Evolutionary conservation across 2,329 filamentous ascomycete genomes (phyloP).

Genomic region (Zasmidium cellare): DNA sequence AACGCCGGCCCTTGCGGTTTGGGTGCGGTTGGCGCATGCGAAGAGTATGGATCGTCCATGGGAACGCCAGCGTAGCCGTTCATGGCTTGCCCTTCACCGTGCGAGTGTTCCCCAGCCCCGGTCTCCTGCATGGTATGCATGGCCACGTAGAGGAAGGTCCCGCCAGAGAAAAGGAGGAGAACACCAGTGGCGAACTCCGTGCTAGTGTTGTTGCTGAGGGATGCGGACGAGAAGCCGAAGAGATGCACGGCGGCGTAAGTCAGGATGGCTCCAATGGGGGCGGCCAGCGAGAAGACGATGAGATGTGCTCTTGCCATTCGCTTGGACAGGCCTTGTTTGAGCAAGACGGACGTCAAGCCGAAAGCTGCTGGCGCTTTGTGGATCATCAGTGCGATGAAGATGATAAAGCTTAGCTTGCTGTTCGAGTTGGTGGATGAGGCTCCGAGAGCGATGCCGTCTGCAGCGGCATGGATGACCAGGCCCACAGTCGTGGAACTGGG

Average conservation of each 20-base stretch:
- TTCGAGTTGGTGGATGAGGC: conserved; percentile 71
- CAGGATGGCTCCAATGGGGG: conserved; percentile 77
- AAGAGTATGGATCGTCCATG: conserved; percentile 23
- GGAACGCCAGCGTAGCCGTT: conserved; percentile 28
- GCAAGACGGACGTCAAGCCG: conserved; percentile 82
- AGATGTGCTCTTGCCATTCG: conserved; percentile 81
- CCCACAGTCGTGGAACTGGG: conserved; percentile 70
- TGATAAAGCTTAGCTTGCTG: conserved; percentile 78
- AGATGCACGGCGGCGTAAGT: conserved; percentile 81
- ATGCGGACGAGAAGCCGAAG: conserved; percentile 62
- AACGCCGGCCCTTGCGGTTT: conserved; percentile 13
- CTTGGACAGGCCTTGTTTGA: conserved; percentile 90
- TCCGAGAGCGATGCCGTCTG: conserved; percentile 93
- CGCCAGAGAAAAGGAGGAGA: conserved; percentile 89
- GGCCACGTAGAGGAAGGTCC: conserved; percentile 96
- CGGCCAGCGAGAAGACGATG: conserved; percentile 86
- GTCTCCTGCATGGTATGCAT: conserved; percentile 98
- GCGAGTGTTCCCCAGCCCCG: conserved; percentile 48
- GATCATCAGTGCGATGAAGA: conserved; percentile 95
- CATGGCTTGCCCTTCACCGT: conserved; percentile 30
- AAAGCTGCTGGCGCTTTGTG: conserved; percentile 94
- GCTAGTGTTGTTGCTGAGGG: conserved; percentile 55
- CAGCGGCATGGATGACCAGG: conserved; percentile 91
- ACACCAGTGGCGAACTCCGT: conserved; percentile 90
- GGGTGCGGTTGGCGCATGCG: conserved; percentile 3